phyloP scores from a whole-genome alignment of 148 eudicot species.

The Gaultheria prostrata region DNA sequence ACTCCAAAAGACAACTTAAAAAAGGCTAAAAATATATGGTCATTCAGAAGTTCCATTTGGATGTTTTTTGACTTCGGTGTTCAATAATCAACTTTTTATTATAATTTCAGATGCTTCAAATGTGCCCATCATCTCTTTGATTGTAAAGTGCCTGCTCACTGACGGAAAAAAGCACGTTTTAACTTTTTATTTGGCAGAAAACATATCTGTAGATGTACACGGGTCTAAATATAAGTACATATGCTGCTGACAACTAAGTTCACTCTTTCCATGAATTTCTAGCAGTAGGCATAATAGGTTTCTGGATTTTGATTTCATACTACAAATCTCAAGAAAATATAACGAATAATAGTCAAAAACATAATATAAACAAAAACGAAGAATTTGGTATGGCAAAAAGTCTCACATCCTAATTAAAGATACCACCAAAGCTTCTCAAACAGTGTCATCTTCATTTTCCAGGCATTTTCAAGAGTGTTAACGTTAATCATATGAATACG shows the following conservation, averaged over 20 bases:
- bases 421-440: too few relatives aligned
- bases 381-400: too few relatives aligned
- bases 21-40: not conserved
- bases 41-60: not conserved
- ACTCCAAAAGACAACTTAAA: not conserved
- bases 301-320: too few relatives aligned
- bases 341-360: too few relatives aligned
- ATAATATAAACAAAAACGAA: too few relatives aligned
- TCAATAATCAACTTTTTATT: not conserved
- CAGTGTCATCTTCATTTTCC: too few relatives aligned
- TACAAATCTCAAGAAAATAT: too few relatives aligned
- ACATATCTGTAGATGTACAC: not conserved
- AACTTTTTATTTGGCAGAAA: not conserved
- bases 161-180: not conserved
- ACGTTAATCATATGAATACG: not conserved
- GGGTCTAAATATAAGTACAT: not conserved
- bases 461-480: not conserved
- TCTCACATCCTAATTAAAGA: too few relatives aligned
- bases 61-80: not conserved
- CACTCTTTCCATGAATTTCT: too few relatives aligned
- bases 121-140: not conserved
- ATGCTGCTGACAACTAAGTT: too few relatives aligned
- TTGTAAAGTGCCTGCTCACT: not conserved
- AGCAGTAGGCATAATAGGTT: too few relatives aligned
- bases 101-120: not conserved